phyloP scores from a whole-genome alignment of 495 filamentous ascomycete genomes.

The Neurospora sp. region DNA sequence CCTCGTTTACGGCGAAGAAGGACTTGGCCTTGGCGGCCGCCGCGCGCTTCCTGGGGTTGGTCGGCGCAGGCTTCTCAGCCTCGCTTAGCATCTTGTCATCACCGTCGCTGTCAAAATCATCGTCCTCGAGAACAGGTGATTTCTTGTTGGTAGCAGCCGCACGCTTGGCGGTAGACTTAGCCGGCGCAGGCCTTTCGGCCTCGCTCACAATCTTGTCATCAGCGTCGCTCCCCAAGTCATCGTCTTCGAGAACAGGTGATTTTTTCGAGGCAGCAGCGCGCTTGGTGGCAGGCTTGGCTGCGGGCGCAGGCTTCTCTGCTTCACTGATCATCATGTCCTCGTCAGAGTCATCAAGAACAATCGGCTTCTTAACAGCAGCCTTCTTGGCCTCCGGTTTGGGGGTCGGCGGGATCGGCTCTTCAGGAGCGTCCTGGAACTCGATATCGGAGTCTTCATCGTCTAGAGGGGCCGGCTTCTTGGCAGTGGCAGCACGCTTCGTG shows the following conservation, averaged over 20 bases:
- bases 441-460: slow-evolving; percentile 4
- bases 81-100: background rate
- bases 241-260: slow-evolving; percentile 27
- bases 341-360: background rate
- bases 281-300: slow-evolving; percentile 13
- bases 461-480: background rate
- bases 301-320: background rate
- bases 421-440: background rate
- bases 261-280: slow-evolving; percentile 38
- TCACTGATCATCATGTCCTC: background rate
- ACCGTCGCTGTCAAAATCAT: background rate
- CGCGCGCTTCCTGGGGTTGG: background rate
- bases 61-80: background rate
- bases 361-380: slow-evolving; percentile 8
- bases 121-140: background rate
- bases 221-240: slow-evolving; percentile 33
- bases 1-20: slow-evolving; percentile 26
- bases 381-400: background rate
- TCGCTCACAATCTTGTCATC: slow-evolving; percentile 21
- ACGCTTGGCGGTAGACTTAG: background rate
- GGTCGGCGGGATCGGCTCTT: background rate
- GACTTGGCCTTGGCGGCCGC: slow-evolving; percentile 11
- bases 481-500: slow-evolving; percentile 3
- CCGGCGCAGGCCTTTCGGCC: slow-evolving; percentile 1
- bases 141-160: background rate